These are phyloP conservation scores for Penicillium robsamsonii DNA, from an alignment of 495 filamentous ascomycete species.

Conservation along the genomic window DNA sequence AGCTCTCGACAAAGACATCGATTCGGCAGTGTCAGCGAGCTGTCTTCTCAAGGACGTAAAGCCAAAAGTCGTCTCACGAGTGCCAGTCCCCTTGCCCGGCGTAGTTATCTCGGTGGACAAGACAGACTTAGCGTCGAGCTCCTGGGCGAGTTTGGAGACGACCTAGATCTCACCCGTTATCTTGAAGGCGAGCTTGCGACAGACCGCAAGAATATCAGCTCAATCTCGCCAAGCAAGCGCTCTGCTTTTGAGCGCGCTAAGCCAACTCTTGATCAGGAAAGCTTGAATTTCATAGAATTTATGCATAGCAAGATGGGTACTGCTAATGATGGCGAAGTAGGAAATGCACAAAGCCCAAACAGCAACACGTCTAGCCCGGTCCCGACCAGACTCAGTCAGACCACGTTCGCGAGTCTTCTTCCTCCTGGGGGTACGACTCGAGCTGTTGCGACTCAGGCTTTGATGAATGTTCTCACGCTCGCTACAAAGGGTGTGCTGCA, in stretches of 20 bases:
- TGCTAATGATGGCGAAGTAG: background rate
- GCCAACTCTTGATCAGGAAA: slow-evolving; percentile 56
- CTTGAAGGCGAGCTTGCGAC: slow-evolving; percentile 32
- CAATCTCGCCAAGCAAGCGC: slow-evolving; percentile 36
- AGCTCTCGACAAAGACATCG: slow-evolving; percentile 53
- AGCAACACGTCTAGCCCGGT: background rate
- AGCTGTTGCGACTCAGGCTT: slow-evolving; percentile 65
- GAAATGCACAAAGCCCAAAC: background rate
- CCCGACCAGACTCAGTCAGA: slow-evolving; percentile 10
- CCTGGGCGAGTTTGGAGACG: slow-evolving; percentile 34
- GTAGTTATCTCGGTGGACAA: slow-evolving; percentile 42
- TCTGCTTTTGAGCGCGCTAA: slow-evolving; percentile 40
- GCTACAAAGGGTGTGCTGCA: slow-evolving; percentile 57
- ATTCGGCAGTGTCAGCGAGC: slow-evolving; percentile 53
- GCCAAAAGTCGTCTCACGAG: slow-evolving; percentile 48
- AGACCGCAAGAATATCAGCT: slow-evolving; percentile 47
- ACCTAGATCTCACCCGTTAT: slow-evolving; percentile 41
- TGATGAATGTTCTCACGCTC: slow-evolving; percentile 70
- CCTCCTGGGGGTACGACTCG: slow-evolving; percentile 51
- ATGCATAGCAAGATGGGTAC: slow-evolving; percentile 32
- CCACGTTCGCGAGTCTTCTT: slow-evolving; percentile 61
- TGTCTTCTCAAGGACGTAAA: slow-evolving; percentile 48
- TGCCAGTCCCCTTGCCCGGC: slow-evolving; percentile 60
- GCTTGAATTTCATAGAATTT: slow-evolving; percentile 59
- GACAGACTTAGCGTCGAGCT: slow-evolving; percentile 36